A percentile compares a stretch with the other conserved stretches of the same genome.
Evolutionary conservation across 768 basidiomycete genomes (phyloP).

Genomic region (Pulveroboletus sp.): DNA sequence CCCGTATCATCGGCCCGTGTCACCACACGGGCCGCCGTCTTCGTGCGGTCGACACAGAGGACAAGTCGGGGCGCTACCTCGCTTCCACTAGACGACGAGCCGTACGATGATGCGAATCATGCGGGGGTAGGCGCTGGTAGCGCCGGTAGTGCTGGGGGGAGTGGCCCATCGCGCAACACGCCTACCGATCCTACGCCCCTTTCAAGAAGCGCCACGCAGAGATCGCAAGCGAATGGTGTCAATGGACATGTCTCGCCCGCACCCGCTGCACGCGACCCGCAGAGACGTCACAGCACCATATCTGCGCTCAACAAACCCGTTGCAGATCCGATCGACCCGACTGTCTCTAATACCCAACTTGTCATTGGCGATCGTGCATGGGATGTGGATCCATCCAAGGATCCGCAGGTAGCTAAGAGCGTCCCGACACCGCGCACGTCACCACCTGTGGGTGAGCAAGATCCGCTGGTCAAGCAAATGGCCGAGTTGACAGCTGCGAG

Average conservation of each 20-base stretch:
- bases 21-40: slow-evolving; percentile 56
- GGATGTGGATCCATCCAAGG: slow-evolving; percentile 59
- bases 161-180: slow-evolving; percentile 32
- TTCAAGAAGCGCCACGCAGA: slow-evolving; percentile 32
- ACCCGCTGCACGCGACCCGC: slow-evolving; percentile 21
- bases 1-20: slow-evolving; percentile 57
- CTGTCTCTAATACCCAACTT: slow-evolving; percentile 58
- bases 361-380: slow-evolving; percentile 64
- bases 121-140: slow-evolving; percentile 75
- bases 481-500: slow-evolving; percentile 45
- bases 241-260: slow-evolving; percentile 30
- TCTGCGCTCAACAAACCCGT: slow-evolving; percentile 25
- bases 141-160: no score
- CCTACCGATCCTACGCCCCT: slow-evolving; percentile 30
- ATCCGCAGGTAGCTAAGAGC: slow-evolving; percentile 51
- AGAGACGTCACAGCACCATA: slow-evolving; percentile 26
- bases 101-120: slow-evolving; percentile 45
- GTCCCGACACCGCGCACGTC: slow-evolving; percentile 21
- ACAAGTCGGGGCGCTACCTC: slow-evolving; percentile 18
- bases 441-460: slow-evolving; percentile 41
- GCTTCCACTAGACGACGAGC: slow-evolving; percentile 42
- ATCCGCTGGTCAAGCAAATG: slow-evolving; percentile 68
- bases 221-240: slow-evolving; percentile 31
- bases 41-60: slow-evolving; percentile 42
- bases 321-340: slow-evolving; percentile 60